Evolutionary conservation across 208 protist species (phyloP).

Genomic region (Acanthamoeba healyi): DNA sequence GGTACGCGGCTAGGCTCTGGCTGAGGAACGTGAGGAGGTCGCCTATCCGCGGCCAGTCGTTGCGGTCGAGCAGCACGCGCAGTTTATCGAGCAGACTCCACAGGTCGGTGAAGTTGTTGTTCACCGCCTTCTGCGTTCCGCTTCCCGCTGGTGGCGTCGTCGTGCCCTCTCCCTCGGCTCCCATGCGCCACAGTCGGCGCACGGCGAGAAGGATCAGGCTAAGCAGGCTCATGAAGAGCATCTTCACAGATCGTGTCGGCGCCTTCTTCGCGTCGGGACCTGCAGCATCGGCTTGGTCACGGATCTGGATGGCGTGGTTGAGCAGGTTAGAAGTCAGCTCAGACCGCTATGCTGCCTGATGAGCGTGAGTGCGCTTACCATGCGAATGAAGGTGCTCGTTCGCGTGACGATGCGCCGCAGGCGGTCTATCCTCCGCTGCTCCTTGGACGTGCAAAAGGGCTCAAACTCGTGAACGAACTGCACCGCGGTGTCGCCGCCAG

Average conservation of each 20-base stretch:
- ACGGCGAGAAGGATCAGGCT: not conserved
- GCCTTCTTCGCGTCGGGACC: not conserved
- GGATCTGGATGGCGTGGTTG: not conserved
- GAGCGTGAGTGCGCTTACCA: not conserved
- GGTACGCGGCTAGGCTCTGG: too few relatives aligned
- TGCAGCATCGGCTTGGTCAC: not conserved
- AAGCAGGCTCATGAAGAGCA: not conserved
- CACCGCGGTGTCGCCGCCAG: not conserved
- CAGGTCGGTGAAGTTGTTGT: not conserved
- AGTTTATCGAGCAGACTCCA: not conserved
- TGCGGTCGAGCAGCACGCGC: not conserved
- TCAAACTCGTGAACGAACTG: not conserved
- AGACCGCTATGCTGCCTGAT: not conserved
- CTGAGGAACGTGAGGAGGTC: not conserved
- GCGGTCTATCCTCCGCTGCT: constrained; percentile 6
- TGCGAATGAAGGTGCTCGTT: not conserved
- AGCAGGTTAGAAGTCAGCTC: not conserved
- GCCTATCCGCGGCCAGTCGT: not conserved
- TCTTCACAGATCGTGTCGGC: not conserved
- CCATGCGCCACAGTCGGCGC: not conserved
- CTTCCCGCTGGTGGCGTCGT: not conserved
- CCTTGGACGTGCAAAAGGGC: constrained; percentile 39
- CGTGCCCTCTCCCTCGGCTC: constrained; percentile 28
- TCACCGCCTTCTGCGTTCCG: not conserved
- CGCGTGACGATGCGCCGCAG: not conserved